These are phyloP conservation scores for Rhododendron griersonianum DNA, from an alignment of 148 eudicot species.

Conservation along the genomic window DNA sequence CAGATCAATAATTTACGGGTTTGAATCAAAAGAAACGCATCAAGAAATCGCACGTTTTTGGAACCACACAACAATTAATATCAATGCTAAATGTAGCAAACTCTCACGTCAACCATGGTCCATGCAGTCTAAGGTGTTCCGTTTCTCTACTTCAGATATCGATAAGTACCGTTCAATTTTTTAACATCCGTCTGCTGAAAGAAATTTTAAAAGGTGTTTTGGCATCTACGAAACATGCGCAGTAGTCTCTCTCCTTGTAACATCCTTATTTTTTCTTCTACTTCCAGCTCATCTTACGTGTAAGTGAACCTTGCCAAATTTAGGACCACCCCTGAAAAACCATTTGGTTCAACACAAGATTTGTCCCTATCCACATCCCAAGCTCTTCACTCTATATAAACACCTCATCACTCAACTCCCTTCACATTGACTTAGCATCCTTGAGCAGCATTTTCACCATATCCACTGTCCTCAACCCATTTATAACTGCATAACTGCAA, in stretches of 20 bases:
- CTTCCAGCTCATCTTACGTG: not conserved
- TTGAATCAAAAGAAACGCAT: not conserved
- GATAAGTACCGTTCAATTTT: not conserved
- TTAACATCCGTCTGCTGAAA: not conserved
- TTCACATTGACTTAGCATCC: not conserved
- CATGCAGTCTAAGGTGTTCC: not conserved
- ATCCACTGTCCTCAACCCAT: not conserved
- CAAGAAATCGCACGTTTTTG: not conserved
- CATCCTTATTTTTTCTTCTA: not conserved
- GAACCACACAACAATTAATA: not conserved
- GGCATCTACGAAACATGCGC: not conserved
- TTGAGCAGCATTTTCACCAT: not conserved
- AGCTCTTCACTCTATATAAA: conserved; percentile 15
- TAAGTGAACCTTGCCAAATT: not conserved
- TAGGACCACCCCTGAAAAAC: conserved; percentile 6
- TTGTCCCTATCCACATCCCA: conserved; percentile 11
- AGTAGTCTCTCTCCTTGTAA: not conserved
- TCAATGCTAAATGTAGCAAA: not conserved
- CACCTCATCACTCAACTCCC: not conserved
- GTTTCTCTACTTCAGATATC: not conserved
- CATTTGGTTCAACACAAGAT: not conserved
- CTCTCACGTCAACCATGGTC: not conserved
- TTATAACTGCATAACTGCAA: not conserved
- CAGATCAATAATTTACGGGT: not conserved
- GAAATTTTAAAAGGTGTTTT: not conserved